A percentile compares a stretch with the other conserved stretches of the same genome.
phyloP scores from a whole-genome alignment of 1,284 basidiomycete genomes.

The Vanrija humicola region DNA sequence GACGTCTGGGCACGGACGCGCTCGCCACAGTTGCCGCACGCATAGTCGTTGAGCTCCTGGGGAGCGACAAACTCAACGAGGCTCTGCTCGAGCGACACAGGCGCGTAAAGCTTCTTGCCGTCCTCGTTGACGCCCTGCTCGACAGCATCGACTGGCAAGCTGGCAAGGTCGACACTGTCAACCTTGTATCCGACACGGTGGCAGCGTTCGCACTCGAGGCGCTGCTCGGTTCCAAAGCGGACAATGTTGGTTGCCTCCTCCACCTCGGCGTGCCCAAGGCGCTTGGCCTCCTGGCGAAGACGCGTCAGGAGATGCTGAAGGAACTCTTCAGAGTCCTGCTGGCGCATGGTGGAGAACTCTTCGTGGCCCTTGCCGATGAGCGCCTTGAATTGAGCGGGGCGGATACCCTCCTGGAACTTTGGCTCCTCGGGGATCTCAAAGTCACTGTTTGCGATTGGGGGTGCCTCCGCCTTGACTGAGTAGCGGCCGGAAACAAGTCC shows the following conservation, averaged over 20 bases:
- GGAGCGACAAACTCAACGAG: conserved; percentile 62
- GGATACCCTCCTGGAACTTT: conserved; percentile 79
- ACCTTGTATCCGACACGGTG: conserved; percentile 81
- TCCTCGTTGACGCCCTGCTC: conserved; percentile 57
- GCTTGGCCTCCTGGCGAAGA: conserved; percentile 64
- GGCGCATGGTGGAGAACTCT: conserved; percentile 94
- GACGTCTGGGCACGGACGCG: conserved; percentile 67
- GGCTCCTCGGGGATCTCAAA: conserved; percentile 36
- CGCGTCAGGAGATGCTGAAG: conserved; percentile 72
- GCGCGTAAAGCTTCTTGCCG: conserved; percentile 63
- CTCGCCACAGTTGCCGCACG: conserved; percentile 59
- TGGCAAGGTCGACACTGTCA: conserved; percentile 72
- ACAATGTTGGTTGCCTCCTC: conserved; percentile 71
- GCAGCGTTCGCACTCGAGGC: conserved; percentile 78
- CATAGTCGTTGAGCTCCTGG: conserved; percentile 67
- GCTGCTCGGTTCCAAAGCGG: conserved; percentile 77
- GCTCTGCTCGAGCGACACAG: conserved; percentile 66
- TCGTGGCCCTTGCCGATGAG: conserved; percentile 88
- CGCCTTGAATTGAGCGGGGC: conserved; percentile 79
- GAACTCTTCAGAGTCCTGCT: conserved; percentile 98
- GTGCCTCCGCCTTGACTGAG: conserved; percentile 58
- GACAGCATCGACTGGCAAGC: conserved; percentile 70
- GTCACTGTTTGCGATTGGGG: conserved; percentile 29
- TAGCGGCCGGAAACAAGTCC: conserved; percentile 91
- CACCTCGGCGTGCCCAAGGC: conserved; percentile 43